Base-by-base conservation (phyloP, 129 eudicot species). In the Pseudognaphalium luteoalbum region DNA sequence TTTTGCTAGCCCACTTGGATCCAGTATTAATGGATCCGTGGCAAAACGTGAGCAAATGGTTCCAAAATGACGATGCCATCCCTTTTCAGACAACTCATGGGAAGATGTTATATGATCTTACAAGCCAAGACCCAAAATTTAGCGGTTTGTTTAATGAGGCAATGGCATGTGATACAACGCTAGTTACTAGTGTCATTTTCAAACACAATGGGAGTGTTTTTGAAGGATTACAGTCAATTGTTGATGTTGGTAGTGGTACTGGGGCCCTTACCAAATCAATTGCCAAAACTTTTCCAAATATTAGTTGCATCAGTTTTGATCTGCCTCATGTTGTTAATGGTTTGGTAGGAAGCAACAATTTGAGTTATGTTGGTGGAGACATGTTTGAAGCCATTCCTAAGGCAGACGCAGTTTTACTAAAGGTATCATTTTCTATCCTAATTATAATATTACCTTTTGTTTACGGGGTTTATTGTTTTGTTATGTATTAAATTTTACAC, bases 191-290 rank as follows among this genome's bases (percentile, higher is more conserved):
- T 21, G 20, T 77, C 32, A 35, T 83, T 30, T 11, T 74, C 58
- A 72, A 57, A 17, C 65, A 79, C 0, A 69, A 17, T 32, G 8
- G 6, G 33, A 21, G 50, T 34, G 42, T 16, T 6, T 82, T 79
- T 35, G 47, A 83, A 51, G 76, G 77, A 56, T 9, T 83, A 12
- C 54, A 50, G 20, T 78, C 83, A 6, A 14, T 83, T 66, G 86
- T 78, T 14, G 83, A 83, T 54, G 86, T 79, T 29, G 86, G 83
- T 0, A 83, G 86, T 52, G 86, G 86, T 0, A 70, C 37, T 21
- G 86, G 86, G 9, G 60, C 78, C 0, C 16, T 25, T 25, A 25
- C 28, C 28, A 25, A 25, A 25, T 25, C 28, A 25, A 25, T 79
- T 56, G 78, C 83, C 16, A 68, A 72, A 58, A 25, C 72, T 7